Evolutionary conservation across 164 flowering plant species (phyloP).

Genomic region (Vitis cinerea): DNA sequence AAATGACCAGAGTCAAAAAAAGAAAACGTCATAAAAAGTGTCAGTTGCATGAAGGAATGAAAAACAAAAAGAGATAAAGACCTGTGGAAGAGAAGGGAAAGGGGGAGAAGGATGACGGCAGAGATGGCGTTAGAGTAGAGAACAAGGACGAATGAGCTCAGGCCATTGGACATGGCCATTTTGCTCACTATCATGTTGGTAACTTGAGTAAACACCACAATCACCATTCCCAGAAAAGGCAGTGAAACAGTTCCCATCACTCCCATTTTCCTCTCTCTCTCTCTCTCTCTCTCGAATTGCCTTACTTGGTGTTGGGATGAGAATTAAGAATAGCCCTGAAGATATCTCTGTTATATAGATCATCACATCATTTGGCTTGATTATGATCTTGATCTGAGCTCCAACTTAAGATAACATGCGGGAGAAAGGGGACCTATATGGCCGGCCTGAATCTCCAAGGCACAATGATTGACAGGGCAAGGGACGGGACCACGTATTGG

Average conservation of each 20-base stretch:
- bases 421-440: too few relatives aligned
- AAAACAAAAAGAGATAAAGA: neutral
- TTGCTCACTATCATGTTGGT: slow-evolving; percentile 23
- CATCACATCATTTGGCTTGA: too few relatives aligned
- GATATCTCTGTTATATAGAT: too few relatives aligned
- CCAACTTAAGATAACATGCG: too few relatives aligned
- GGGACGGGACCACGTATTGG: too few relatives aligned
- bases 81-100: slow-evolving; percentile 25
- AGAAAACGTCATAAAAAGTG: neutral
- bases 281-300: neutral
- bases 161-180: slow-evolving; percentile 25
- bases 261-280: neutral
- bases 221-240: slow-evolving; percentile 28
- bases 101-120: slow-evolving; percentile 22
- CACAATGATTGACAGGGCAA: too few relatives aligned
- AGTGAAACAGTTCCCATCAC: slow-evolving; percentile 2
- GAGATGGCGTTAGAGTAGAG: slow-evolving; percentile 31
- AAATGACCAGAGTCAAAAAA: neutral
- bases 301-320: too few relatives aligned
- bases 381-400: too few relatives aligned
- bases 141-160: slow-evolving; percentile 23
- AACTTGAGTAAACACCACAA: slow-evolving; percentile 20
- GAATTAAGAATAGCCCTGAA: too few relatives aligned
- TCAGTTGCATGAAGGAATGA: neutral
- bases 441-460: too few relatives aligned